These are phyloP conservation scores for Acorus calamus DNA, from an alignment of 106 monocot genomes.

Conservation along the genomic window DNA sequence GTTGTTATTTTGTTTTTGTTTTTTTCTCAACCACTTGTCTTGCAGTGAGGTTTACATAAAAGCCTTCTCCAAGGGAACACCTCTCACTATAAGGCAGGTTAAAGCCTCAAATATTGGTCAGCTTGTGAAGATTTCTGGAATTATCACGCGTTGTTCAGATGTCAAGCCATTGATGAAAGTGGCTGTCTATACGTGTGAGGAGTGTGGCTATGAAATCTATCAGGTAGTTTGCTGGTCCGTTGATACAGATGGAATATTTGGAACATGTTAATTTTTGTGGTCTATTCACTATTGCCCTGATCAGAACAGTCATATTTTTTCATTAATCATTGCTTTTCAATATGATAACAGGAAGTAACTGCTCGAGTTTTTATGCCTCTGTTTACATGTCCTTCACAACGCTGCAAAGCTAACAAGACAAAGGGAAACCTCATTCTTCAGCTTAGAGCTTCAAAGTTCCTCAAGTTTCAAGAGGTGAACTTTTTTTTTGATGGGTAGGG, in stretches of 20 bases:
- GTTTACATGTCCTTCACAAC: conserved; percentile 76
- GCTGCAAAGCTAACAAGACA: conserved; percentile 69
- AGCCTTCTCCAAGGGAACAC: conserved; percentile 76
- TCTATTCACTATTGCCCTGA: too few relatives aligned
- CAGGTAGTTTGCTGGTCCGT: conserved; percentile 43
- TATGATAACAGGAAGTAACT: conserved; percentile 80
- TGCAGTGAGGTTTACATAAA: conserved; percentile 93
- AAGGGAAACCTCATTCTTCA: conserved; percentile 98
- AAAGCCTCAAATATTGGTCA: conserved; percentile 93
- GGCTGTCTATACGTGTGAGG: conserved; percentile 99
- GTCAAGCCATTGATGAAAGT: conserved; percentile 99
- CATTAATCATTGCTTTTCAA: conserved; percentile 2
- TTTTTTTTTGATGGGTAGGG: conserved; percentile 2
- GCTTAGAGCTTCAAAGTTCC: conserved; percentile 92
- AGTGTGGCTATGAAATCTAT: conserved; percentile 96
- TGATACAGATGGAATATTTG: not conserved
- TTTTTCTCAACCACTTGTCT: not conserved
- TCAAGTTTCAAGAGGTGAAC: conserved; percentile 95
- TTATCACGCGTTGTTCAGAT: conserved; percentile 95
- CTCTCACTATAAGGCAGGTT: conserved; percentile 82
- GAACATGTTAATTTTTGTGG: too few relatives aligned
- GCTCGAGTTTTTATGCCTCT: conserved; percentile 94
- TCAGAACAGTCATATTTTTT: not conserved
- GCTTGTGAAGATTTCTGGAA: conserved; percentile 93
- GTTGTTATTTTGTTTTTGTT: not conserved